Evolutionary conservation across 1,284 basidiomycete genomes (phyloP).

Genomic region (Marasmius fiardii): DNA sequence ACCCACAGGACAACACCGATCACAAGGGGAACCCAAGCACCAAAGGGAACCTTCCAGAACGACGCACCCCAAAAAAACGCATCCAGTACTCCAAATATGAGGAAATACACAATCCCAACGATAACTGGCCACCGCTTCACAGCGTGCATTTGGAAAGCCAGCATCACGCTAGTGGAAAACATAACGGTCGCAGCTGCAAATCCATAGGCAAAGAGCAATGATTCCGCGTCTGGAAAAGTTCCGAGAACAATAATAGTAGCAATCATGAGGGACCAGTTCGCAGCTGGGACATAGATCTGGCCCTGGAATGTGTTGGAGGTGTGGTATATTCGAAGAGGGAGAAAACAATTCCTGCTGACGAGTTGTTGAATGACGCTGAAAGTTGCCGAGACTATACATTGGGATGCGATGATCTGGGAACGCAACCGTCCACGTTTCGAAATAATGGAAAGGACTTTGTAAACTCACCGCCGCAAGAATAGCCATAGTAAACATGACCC

Average conservation of each 20-base stretch:
- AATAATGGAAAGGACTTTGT: not conserved
- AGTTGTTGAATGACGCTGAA: slow-evolving; percentile 66
- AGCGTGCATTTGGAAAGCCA: slow-evolving; percentile 55
- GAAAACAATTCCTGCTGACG: slow-evolving; percentile 56
- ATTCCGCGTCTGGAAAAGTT: slow-evolving; percentile 49
- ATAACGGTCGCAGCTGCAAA: slow-evolving; percentile 65
- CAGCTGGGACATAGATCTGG: slow-evolving; percentile 60
- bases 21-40: slow-evolving; percentile 63
- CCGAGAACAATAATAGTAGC: slow-evolving; percentile 56
- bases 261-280: slow-evolving; percentile 58
- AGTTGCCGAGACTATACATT: slow-evolving; percentile 67
- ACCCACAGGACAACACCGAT: slow-evolving; percentile 49
- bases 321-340: slow-evolving; percentile 53
- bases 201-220: slow-evolving; percentile 47
- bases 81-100: slow-evolving; percentile 61
- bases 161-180: slow-evolving; percentile 54
- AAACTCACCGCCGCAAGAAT: slow-evolving; percentile 53
- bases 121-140: slow-evolving; percentile 47
- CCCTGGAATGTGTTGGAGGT: slow-evolving; percentile 60
- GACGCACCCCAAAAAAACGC: slow-evolving; percentile 62
- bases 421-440: not conserved
- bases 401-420: slow-evolving; percentile 50
- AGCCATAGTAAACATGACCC: slow-evolving; percentile 61
- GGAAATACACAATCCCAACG: slow-evolving; percentile 45
- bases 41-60: slow-evolving; percentile 55